Base-by-base conservation (phyloP, 2,329 filamentous ascomycete genomes). In the Sclerotinia minor region DNA sequence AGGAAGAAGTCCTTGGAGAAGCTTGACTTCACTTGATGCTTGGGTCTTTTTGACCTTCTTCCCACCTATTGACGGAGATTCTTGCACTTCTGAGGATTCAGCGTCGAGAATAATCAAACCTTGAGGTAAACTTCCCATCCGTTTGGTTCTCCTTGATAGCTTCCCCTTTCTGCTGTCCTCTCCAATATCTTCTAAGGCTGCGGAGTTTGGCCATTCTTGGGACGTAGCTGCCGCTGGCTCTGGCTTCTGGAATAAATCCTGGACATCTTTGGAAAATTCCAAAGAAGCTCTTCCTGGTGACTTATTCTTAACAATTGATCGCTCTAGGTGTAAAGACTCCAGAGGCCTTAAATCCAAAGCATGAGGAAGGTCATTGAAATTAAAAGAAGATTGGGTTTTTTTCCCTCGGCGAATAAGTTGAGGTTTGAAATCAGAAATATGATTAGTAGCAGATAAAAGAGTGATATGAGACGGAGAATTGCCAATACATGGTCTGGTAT, bases 301-400 rank as follows among this genome's bases (percentile, higher is more conserved):
- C 47, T 49, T 38, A 5, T 24, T 44, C 41, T 38, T 38, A n/a
- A 35, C 3, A 3, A 26, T 17, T n/a, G 38, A 21, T 67, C n/a
- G 24, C 41, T 81, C 77, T 17, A 76, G 69, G 65, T 72, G 68
- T 11, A 76, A 71, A 21, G 77, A 75, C 41, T 78, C 75, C 35
- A 80, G 67, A 11, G 65, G 55, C 29, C 21, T 61, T 24, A 55
- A n/a, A n/a, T 64, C 52, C 5, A 59, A 26, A 5, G 8, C 38
- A 45, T 45, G 70, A 6, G 85, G 85, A 44, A 89, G 79, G 63
- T 88, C 85, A 13, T 83, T 81, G 5, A 88, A 79, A 69, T 79
- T 84, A 72, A 88, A 72, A 1, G 82, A 82, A 3, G 83, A 82
- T 74, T 77, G 83, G 6, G 83, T 86, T 78, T 84, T 87, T 76